Base-by-base conservation (phyloP, 768 basidiomycete species). In the Amanita rubescens region DNA sequence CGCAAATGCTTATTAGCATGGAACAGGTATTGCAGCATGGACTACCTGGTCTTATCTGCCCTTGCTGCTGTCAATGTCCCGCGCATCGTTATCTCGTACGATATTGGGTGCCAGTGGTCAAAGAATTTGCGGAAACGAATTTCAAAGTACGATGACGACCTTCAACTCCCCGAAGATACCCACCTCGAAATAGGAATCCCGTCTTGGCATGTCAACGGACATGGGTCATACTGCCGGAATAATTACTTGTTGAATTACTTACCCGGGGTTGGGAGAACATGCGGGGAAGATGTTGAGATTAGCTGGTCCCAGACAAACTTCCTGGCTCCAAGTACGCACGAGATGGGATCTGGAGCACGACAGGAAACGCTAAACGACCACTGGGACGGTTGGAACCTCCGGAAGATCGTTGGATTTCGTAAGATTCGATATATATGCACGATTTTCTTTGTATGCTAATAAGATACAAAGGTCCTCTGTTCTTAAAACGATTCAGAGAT, bases 251-350 rank as follows among this genome's bases (percentile, higher is more conserved):
- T 71, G 24, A 67, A 71, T 33, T 60, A 58, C 20, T 49, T 51
- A 2, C 48, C 45, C 0, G 45, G 56, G 3, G 56, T 61, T 20
- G 67, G 65, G 3, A 54, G 62, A 1, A 67, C 60, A 4, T 66
- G 68, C 54, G 66, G 71, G 0, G 68, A 73, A 39, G 67, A 51
- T 0, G 60, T 64, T 0, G 71, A 74, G 37, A 51, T 60, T 0
- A 57, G 54, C 2, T 72, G 70, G 72, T 39, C 67, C 0, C 55
- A 46, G 0, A 41, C 61, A 6, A 69, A 71, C 44, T 34, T 53
- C 0, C 51, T 56, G 0, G 63, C 64, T 1, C 47, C 51, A 1
- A 67, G 65, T 38, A 70, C 66, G 0, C 59, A 61, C 7, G 66
- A 71, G 30, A 73, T 70, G 70, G 65, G 63, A 0, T 62, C 66